Evolutionary conservation across 1,284 basidiomycete species (phyloP).

Genomic region (Marasmius sp.): DNA sequence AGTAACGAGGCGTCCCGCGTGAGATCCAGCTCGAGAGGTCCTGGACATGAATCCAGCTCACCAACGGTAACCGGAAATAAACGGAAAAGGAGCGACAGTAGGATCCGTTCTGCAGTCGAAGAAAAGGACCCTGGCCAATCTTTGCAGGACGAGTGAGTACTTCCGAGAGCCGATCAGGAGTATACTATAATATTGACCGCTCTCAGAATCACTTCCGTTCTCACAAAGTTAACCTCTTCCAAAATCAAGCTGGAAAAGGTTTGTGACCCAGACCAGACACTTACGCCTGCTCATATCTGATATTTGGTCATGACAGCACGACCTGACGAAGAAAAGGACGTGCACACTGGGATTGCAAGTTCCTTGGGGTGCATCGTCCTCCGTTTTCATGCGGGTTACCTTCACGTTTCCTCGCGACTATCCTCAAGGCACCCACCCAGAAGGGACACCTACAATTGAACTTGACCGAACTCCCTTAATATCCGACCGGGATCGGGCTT

Average conservation of each 20-base stretch:
- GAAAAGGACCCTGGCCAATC: conserved; percentile 50
- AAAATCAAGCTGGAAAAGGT: conserved; percentile 89
- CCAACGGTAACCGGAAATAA: conserved; percentile 10
- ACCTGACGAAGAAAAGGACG: conserved; percentile 76
- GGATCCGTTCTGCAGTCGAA: conserved; percentile 31
- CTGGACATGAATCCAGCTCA: conserved; percentile 3
- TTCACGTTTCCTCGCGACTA: conserved; percentile 89
- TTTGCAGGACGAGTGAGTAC: conserved; percentile 76
- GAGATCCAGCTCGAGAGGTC: conserved; percentile 34
- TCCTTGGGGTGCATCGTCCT: conserved; percentile 84
- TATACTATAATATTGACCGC: conserved; percentile 2
- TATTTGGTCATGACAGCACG: conserved; percentile 53
- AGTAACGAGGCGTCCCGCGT: conserved; percentile 38
- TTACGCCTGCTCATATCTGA: background rate
- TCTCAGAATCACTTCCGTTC: conserved; percentile 72
- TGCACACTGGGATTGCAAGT: conserved; percentile 88
- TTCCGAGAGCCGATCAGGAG: background rate
- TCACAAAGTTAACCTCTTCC: conserved; percentile 65
- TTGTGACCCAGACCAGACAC: conserved; percentile 14
- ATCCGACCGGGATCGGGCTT: conserved; percentile 70
- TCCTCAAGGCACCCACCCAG: conserved; percentile 59
- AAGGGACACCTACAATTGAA: conserved; percentile 75
- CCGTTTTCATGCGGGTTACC: conserved; percentile 84
- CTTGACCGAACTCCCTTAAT: conserved; percentile 84
- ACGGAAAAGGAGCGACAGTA: conserved; percentile 44